Base-by-base conservation (phyloP, 2,329 filamentous ascomycete species). In the Nemania abortiva region DNA sequence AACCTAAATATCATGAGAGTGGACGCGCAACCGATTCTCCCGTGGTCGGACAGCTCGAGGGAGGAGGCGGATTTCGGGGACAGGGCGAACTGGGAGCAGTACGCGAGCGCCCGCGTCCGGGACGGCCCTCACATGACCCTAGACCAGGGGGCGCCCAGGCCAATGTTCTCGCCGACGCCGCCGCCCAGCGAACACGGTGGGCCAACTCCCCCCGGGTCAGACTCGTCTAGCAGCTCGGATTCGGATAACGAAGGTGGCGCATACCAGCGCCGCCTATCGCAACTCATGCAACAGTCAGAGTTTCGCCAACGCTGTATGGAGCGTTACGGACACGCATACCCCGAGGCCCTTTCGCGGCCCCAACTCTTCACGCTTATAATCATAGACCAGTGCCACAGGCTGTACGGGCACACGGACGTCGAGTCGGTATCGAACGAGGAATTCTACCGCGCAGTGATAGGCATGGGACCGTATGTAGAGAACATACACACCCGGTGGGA, bases 31-130 rank as follows among this genome's bases (percentile, higher is more conserved):
- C 66, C 63, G 0, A 39, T 65, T 3, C 34, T 68, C 7, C 56
- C 65, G 11, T 75, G 70, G 61, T 75, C 70, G 10, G 67, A 74
- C 34, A 69, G 57, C 0, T 59, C 66, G 4, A 50, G 31, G 34
- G 73, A 75, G 59, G 68, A 69, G 37, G 50, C 1, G 1, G 72
- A 70, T 27, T 55, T 69, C 6, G 66, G 66, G 22, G 53, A 71
- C 0, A 58, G 13, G 42, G 47, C 45, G 2, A 34, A 18, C 0
- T 74, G 72, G 70, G 49, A 60, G 50, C 20, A 37, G 15, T 68
- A 70, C 18, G 71, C 68, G 6, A 52, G 42, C 2, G 66, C 57
- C 15, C 69, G 68, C 10, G 68, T 72, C 39, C 49, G 47, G 22
- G 29, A 69, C 6, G 59, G 67, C 31, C 62, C 68, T 1, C 54